Percentiles rank a stretch among this genome's conserved stretches.
These are phyloP conservation scores for Puccinia sorghi DNA, from an alignment of 1,284 basidiomycete genomes.

Conservation along the genomic window DNA sequence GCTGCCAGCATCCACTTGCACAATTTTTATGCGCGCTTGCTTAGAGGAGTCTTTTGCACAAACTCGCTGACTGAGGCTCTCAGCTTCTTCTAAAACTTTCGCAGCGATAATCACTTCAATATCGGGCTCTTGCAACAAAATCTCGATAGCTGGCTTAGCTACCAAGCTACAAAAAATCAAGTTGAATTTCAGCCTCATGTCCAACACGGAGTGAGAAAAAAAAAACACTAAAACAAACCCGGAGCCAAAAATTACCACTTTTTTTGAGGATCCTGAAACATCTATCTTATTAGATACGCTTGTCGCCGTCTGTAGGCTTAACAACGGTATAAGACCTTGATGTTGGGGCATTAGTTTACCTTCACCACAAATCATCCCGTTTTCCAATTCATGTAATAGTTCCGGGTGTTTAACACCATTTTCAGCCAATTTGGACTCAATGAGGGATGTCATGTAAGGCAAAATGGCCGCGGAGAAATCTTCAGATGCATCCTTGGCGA, in stretches of 20 bases:
- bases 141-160: constrained; percentile 76
- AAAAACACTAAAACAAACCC: constrained; percentile 13
- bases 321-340: constrained; percentile 64
- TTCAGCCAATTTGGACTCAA: constrained; percentile 55
- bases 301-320: constrained; percentile 52
- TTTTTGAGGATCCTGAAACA: background rate
- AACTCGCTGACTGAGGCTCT: constrained; percentile 68
- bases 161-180: constrained; percentile 89
- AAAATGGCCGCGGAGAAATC: constrained; percentile 70
- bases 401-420: constrained; percentile 54
- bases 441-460: constrained; percentile 69
- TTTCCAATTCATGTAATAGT: constrained; percentile 63
- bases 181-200: background rate
- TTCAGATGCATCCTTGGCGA: constrained; percentile 75
- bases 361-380: constrained; percentile 70
- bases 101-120: constrained; percentile 57
- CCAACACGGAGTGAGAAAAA: background rate
- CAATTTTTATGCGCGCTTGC: constrained; percentile 66
- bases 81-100: constrained; percentile 63
- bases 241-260: constrained; percentile 46
- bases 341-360: constrained; percentile 66
- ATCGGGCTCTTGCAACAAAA: constrained; percentile 63
- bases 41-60: constrained; percentile 64
- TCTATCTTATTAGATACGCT: background rate
- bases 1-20: constrained; percentile 67